Conservation (phyloP, 495 filamentous ascomycete genomes). For the Xylaria cubensis region DNA sequence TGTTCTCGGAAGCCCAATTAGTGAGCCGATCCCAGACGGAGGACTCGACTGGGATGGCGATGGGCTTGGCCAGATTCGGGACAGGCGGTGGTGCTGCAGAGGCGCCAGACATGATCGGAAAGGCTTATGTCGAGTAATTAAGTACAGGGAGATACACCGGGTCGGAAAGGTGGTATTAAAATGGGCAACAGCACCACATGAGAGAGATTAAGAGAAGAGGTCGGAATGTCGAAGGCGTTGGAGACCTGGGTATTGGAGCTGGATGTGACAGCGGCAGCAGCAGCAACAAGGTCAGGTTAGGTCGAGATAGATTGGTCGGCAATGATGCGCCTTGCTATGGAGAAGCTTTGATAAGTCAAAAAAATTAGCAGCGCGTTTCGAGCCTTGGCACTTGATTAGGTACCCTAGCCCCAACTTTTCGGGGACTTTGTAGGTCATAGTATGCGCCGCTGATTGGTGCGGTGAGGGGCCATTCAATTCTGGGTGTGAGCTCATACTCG, state of each 20-base stretch:
- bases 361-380: slow-evolving; percentile 29
- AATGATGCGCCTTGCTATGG: slow-evolving; percentile 28
- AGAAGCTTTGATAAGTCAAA: slow-evolving; percentile 23
- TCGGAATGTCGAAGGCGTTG: not conserved
- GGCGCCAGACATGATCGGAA: slow-evolving; percentile 49
- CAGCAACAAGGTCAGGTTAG: not conserved
- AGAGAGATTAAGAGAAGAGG: slow-evolving; percentile 3
- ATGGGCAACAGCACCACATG: not conserved
- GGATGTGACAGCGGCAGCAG: not conserved
- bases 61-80: slow-evolving; percentile 45
- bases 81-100: slow-evolving; percentile 49
- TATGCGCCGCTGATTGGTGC: slow-evolving; percentile 18
- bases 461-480: not conserved
- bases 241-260: not conserved
- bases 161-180: not conserved
- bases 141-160: not conserved
- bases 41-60: slow-evolving; percentile 55
- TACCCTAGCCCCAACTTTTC: not conserved
- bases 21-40: slow-evolving; percentile 89
- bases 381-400: slow-evolving; percentile 20
- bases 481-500: not conserved
- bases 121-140: not conserved
- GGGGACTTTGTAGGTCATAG: not conserved
- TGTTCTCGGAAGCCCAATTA: slow-evolving; percentile 93
- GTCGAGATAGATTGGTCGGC: slow-evolving; percentile 7